phyloP scores from a whole-genome alignment of 371 early-diverging fungal genomes.

The Syncephalastrum sp. region DNA sequence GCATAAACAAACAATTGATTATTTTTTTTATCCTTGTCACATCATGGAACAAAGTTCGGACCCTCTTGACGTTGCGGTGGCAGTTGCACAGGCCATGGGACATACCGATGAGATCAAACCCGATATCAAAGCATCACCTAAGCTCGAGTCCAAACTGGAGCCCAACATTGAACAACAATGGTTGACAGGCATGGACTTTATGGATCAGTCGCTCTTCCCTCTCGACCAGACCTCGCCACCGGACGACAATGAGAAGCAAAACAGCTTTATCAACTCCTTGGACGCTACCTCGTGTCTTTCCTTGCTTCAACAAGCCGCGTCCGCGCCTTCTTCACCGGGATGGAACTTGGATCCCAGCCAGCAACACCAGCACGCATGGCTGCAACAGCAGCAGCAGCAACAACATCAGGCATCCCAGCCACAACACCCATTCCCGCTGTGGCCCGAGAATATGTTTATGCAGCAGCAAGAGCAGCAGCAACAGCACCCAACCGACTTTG shows the following conservation, averaged over 20 bases:
- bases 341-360: not conserved
- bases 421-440: not conserved
- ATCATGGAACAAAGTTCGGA: slow-evolving; percentile 16
- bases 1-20: slow-evolving; percentile 1
- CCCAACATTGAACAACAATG: no score
- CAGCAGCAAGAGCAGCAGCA: slow-evolving; percentile 5
- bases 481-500: not conserved
- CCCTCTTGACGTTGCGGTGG: slow-evolving; percentile 19
- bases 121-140: no score
- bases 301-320: slow-evolving; percentile 5
- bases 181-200: not conserved
- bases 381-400: slow-evolving; percentile 2
- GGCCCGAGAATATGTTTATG: not conserved
- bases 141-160: no score
- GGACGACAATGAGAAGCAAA: slow-evolving; percentile 2
- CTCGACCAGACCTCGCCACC: slow-evolving; percentile 10
- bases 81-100: slow-evolving; percentile 21
- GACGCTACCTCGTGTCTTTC: slow-evolving; percentile 12
- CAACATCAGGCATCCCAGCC: not conserved
- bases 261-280: slow-evolving; percentile 8
- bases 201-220: slow-evolving; percentile 11
- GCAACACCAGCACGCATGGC: slow-evolving; percentile 1
- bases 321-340: not conserved
- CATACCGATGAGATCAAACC: slow-evolving; percentile 5
- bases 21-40: slow-evolving; percentile 8